These are phyloP conservation scores for Podila horticola DNA, from an alignment of 192 early-diverging fungal genomes.

Conservation along the genomic window DNA sequence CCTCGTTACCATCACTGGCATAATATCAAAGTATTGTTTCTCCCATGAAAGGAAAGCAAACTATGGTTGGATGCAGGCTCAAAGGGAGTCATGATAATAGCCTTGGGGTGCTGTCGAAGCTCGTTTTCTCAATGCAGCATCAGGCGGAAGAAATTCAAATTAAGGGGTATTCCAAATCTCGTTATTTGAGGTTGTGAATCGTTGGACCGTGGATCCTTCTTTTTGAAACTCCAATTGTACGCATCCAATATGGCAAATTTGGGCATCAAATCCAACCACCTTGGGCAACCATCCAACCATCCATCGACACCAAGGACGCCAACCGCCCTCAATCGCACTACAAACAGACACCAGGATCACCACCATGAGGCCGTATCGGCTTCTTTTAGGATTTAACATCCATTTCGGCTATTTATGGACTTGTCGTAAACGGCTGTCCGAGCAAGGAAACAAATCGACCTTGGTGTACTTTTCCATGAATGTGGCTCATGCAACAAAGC, in stretches of 20 bases:
- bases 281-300: constrained; percentile 21
- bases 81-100: no score
- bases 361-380: neutral
- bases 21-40: no score
- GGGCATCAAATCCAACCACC: constrained; percentile 2
- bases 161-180: neutral
- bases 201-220: constrained; percentile 5
- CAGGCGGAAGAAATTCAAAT: neutral
- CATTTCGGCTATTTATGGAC: no score
- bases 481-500: no score
- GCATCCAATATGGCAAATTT: constrained; percentile 5
- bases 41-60: no score
- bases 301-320: constrained; percentile 6
- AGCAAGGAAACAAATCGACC: no score
- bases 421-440: no score
- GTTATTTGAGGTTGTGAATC: neutral
- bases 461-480: no score
- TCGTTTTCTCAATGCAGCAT: no score
- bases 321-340: constrained; percentile 9
- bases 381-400: neutral
- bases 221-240: constrained; percentile 7
- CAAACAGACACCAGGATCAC: neutral
- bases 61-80: no score
- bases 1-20: no score
- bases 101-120: neutral